Evolutionary conservation across 2,329 filamentous ascomycete species (phyloP).

Genomic region (Didymella lethalis): DNA sequence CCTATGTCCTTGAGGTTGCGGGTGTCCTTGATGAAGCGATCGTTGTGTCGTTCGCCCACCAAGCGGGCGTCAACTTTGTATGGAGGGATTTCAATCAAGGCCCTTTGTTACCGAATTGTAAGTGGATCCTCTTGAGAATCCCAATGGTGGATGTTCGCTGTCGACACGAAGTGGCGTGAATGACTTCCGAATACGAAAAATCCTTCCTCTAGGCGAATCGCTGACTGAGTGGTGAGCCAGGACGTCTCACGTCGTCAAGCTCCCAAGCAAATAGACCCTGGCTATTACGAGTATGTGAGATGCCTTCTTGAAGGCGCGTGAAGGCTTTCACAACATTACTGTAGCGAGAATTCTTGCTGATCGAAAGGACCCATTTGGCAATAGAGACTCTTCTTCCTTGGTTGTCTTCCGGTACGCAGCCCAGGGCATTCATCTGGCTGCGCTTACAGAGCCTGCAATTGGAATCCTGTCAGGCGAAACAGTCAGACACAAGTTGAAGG

Average conservation of each 20-base stretch:
- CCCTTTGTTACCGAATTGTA: too few species aligned
- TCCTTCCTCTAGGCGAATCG: not conserved
- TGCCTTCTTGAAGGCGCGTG: not conserved
- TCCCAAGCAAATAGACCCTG: not conserved
- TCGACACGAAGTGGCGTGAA: not conserved
- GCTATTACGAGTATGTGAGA: not conserved
- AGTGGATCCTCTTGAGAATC: too few species aligned
- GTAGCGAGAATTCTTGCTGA: not conserved
- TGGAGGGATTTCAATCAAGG: not conserved
- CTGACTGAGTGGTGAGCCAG: not conserved
- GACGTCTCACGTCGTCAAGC: not conserved
- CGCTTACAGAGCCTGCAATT: not conserved
- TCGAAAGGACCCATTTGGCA: not conserved
- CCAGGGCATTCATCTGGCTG: not conserved
- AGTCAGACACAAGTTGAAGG: too few species aligned
- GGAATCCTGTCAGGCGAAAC: not conserved
- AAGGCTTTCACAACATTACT: not conserved
- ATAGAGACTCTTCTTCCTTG: not conserved
- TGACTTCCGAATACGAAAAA: not conserved
- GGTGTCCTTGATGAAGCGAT: not conserved
- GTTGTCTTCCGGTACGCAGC: not conserved
- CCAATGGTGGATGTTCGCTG: too few species aligned
- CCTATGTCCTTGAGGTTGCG: not conserved
- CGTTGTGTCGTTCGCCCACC: not conserved
- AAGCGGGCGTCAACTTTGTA: not conserved